Percentiles rank a stretch among this genome's conserved stretches.
These are phyloP conservation scores for Crithidia sp. DNA, from an alignment of 208 protist species.

Conservation along the genomic window DNA sequence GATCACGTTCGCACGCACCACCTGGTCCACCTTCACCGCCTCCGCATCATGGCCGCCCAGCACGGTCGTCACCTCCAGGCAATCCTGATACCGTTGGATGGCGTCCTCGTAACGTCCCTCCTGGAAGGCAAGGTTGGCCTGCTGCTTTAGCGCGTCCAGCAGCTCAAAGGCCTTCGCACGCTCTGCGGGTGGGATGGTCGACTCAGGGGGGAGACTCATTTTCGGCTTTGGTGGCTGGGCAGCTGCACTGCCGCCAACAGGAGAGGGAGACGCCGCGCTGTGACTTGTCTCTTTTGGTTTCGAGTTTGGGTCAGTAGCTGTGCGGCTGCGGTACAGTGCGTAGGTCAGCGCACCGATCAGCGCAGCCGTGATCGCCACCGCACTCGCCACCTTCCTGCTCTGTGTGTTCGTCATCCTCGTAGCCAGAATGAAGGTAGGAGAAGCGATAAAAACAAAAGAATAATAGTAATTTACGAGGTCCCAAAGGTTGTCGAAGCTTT, in stretches of 20 bases:
- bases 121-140: conserved; percentile 71
- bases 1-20: conserved; percentile 75
- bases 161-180: conserved; percentile 47
- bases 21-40: conserved; percentile 52
- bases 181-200: conserved; percentile 22
- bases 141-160: conserved; percentile 53
- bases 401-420: neutral
- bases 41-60: conserved; percentile 56
- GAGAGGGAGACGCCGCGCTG: neutral
- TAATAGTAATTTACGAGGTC: neutral
- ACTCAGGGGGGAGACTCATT: conserved; percentile 30
- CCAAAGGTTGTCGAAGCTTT: no score
- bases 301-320: neutral
- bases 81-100: conserved; percentile 73
- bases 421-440: no score
- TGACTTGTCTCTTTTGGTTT: neutral
- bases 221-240: neutral
- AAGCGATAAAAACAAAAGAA: neutral
- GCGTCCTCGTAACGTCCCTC: conserved; percentile 67
- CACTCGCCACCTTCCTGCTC: neutral
- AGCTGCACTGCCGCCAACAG: neutral
- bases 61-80: conserved; percentile 58
- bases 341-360: conserved; percentile 27
- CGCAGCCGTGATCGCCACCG: conserved; percentile 8
- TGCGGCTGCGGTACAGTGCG: conserved; percentile 15